phyloP scores from a whole-genome alignment of 352 stramenopile genomes.

The Achlya hypogyna region DNA sequence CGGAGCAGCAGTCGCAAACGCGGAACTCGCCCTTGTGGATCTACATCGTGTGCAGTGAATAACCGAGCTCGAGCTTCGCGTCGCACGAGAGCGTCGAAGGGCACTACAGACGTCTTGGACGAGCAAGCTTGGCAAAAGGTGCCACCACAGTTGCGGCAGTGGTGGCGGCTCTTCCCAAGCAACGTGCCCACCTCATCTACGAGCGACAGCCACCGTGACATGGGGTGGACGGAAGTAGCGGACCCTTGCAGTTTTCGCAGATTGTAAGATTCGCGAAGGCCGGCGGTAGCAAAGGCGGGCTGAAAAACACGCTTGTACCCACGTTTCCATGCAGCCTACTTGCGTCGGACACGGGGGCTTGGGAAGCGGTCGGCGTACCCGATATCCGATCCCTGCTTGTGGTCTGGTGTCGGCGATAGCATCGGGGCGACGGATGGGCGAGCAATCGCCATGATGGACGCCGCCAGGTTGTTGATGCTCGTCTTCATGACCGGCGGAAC shows the following conservation, averaged over 20 bases:
- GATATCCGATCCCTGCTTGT: not conserved
- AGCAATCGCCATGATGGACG: conserved; percentile 11
- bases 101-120: conserved; percentile 39
- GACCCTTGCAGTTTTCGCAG: conserved; percentile 22
- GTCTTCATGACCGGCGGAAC: conserved; percentile 2
- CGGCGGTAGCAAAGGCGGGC: not conserved
- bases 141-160: conserved; percentile 72
- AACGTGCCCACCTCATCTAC: conserved; percentile 63
- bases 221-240: not conserved
- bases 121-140: conserved; percentile 66
- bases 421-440: not conserved
- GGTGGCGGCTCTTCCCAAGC: conserved; percentile 55
- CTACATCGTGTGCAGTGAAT: conserved; percentile 28
- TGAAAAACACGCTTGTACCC: conserved; percentile 12
- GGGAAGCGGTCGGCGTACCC: not conserved
- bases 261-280: conserved; percentile 14
- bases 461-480: conserved; percentile 4
- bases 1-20: conserved; percentile 64
- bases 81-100: conserved; percentile 26
- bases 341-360: not conserved
- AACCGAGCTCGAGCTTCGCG: not conserved
- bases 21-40: conserved; percentile 40
- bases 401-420: not conserved
- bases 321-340: conserved; percentile 1
- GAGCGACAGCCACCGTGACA: not conserved